A percentile compares a stretch with the other conserved stretches of the same genome.
Evolutionary conservation across 1,139 yeast species (phyloP).

Genomic region (Candida pseudoviswanathii): DNA sequence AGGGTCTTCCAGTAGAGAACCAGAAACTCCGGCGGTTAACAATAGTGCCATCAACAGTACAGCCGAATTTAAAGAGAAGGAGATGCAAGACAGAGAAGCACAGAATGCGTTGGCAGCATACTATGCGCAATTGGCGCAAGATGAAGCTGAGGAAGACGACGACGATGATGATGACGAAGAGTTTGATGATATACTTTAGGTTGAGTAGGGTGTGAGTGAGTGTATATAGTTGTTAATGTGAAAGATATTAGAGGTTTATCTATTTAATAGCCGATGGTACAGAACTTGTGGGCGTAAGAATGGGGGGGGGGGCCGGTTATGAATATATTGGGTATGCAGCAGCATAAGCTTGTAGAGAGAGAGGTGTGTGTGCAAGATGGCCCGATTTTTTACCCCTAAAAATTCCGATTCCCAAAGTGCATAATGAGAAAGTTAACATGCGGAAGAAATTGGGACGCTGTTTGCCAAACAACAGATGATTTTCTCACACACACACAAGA

Average conservation of each 20-base stretch:
- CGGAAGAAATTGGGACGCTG: neutral
- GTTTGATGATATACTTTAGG: slow-evolving; percentile 26
- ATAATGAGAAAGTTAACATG: too few relatives aligned
- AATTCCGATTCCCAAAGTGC: neutral
- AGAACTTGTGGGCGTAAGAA: too few relatives aligned
- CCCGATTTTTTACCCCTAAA: neutral
- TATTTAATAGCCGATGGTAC: neutral
- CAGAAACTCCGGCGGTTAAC: neutral
- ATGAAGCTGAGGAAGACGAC: slow-evolving; percentile 62
- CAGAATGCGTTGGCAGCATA: slow-evolving; percentile 80
- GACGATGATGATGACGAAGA: slow-evolving; percentile 63
- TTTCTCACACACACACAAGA: neutral
- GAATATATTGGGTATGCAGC: too few relatives aligned
- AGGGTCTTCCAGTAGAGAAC: neutral
- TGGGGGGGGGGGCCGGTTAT: too few relatives aligned
- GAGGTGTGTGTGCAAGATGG: neutral
- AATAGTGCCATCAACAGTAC: neutral
- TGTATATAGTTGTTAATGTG: neutral
- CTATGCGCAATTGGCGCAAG: slow-evolving; percentile 68
- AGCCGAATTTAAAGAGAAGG: slow-evolving; percentile 14
- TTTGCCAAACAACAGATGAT: neutral
- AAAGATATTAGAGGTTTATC: neutral
- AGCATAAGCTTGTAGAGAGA: too few relatives aligned
- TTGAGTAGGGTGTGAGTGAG: neutral
- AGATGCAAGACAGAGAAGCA: slow-evolving; percentile 60